phyloP scores from a whole-genome alignment of 78 protist species.

The Dictyostelium intermedium region DNA sequence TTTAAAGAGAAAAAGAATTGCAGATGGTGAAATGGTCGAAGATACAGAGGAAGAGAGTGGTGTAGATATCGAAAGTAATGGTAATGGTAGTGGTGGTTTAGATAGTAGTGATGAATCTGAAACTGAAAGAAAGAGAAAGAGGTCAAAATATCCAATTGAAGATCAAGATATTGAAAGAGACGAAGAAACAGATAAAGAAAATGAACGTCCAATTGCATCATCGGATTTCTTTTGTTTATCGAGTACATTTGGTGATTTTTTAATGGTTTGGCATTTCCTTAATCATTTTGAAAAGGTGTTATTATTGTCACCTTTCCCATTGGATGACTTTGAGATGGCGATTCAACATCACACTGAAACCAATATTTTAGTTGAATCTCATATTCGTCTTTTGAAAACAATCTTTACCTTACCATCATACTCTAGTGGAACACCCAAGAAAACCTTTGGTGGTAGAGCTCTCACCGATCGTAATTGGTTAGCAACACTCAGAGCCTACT shows the following conservation, averaged over 20 bases:
- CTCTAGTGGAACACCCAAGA: slow-evolving; percentile 23
- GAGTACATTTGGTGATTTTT: slow-evolving; percentile 31
- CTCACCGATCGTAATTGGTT: slow-evolving; percentile 48
- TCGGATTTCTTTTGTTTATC: slow-evolving; percentile 12
- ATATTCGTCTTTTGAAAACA: slow-evolving; percentile 5
- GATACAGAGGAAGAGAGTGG: background rate
- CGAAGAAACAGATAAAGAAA: background rate
- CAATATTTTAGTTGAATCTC: slow-evolving; percentile 8
- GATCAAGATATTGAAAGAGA: slow-evolving; percentile 5
- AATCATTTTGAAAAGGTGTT: slow-evolving; percentile 65
- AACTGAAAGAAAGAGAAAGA: background rate
- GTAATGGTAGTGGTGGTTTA: background rate
- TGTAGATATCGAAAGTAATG: background rate
- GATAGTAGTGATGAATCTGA: background rate
- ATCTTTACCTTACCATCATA: slow-evolving; percentile 24
- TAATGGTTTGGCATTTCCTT: slow-evolving; percentile 59
- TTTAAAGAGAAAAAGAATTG: slow-evolving; percentile 36
- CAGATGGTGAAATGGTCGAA: background rate
- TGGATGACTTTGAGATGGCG: slow-evolving; percentile 51
- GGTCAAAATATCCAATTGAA: slow-evolving; percentile 37
- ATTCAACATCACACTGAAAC: slow-evolving; percentile 2
- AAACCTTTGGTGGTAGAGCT: slow-evolving; percentile 12
- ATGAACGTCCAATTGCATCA: slow-evolving; percentile 32
- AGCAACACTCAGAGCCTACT: background rate
- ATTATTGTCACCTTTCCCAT: slow-evolving; percentile 20